These are phyloP conservation scores for Rhododendron molle DNA, from an alignment of 148 eudicot species.

Conservation along the genomic window DNA sequence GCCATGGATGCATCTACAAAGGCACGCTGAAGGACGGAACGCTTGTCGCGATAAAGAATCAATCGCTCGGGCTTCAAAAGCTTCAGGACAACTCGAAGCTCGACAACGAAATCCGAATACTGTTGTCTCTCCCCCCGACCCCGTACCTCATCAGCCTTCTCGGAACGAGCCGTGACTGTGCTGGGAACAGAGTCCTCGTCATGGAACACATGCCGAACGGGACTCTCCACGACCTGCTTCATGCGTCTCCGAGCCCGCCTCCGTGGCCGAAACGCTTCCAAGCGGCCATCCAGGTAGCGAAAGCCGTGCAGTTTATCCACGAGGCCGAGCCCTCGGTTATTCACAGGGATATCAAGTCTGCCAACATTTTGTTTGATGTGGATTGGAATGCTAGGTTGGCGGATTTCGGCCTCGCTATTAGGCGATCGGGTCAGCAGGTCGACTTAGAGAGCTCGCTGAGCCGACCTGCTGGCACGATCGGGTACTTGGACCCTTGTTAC, in stretches of 20 bases:
- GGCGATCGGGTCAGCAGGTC: constrained; percentile 1
- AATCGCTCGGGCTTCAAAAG: constrained; percentile 41
- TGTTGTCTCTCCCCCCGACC: constrained; percentile 38
- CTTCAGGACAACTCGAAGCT: constrained; percentile 64
- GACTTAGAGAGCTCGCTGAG: constrained; percentile 11
- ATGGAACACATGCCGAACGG: constrained; percentile 73
- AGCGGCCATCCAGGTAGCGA: constrained; percentile 57
- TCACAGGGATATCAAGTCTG: constrained; percentile 70
- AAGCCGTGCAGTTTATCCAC: constrained; percentile 45
- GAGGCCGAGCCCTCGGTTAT: constrained; percentile 30
- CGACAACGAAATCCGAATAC: constrained; percentile 47
- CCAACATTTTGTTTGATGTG: constrained; percentile 62
- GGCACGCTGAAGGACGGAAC: constrained; percentile 44
- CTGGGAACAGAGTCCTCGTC: constrained; percentile 32
- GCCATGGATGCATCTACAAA: constrained; percentile 78
- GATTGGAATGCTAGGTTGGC: constrained; percentile 50
- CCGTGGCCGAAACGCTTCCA: constrained; percentile 42
- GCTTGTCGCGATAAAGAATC: constrained; percentile 58
- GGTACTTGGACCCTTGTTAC: constrained; percentile 72
- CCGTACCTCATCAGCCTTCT: constrained; percentile 34
- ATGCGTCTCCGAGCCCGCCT: constrained; percentile 24
- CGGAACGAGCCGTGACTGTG: constrained; percentile 39
- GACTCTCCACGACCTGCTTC: constrained; percentile 49
- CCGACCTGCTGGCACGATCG: constrained; percentile 75
- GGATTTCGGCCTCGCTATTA: constrained; percentile 61